phyloP scores from a whole-genome alignment of 202 grass and related monocot genomes.

The Sporobolus alterniflorus region DNA sequence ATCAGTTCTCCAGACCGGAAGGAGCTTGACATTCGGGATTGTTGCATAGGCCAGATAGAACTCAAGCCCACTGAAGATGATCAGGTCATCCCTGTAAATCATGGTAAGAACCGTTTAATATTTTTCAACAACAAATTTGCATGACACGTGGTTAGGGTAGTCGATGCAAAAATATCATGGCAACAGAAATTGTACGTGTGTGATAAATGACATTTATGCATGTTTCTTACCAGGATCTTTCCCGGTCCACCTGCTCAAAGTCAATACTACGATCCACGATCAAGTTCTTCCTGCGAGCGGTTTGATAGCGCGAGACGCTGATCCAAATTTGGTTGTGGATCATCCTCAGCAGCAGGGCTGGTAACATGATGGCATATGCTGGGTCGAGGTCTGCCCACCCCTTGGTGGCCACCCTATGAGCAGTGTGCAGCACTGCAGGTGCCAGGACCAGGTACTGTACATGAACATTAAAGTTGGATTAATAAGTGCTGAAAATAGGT shows the following conservation, averaged over 20 bases:
- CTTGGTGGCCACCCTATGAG: slow-evolving; percentile 47
- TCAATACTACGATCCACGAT: slow-evolving; percentile 67
- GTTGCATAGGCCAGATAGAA: slow-evolving; percentile 49
- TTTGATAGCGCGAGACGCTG: slow-evolving; percentile 61
- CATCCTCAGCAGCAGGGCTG: slow-evolving; percentile 65
- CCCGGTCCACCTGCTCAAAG: slow-evolving; percentile 77
- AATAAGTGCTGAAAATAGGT: not conserved
- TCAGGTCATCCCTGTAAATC: slow-evolving; percentile 69
- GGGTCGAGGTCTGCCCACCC: slow-evolving; percentile 47
- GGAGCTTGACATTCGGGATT: slow-evolving; percentile 23
- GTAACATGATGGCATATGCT: slow-evolving; percentile 35
- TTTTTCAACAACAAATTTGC: not conserved
- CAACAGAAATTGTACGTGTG: not conserved
- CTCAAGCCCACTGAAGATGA: slow-evolving; percentile 65
- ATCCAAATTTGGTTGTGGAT: slow-evolving; percentile 78
- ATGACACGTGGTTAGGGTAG: not conserved
- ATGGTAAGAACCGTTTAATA: not conserved
- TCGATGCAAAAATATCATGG: not conserved
- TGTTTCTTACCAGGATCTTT: slow-evolving; percentile 55
- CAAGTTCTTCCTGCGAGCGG: slow-evolving; percentile 56
- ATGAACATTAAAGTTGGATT: not conserved
- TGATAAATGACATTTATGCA: not conserved
- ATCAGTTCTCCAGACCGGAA: slow-evolving; percentile 61
- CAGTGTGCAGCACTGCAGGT: slow-evolving; percentile 45
- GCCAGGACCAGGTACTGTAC: slow-evolving; percentile 64